Evolutionary conservation across 2,329 filamentous ascomycete species (phyloP), one percentile per base, ranked within the genome.

Genomic region (Triangularia verruculosa): DNA sequence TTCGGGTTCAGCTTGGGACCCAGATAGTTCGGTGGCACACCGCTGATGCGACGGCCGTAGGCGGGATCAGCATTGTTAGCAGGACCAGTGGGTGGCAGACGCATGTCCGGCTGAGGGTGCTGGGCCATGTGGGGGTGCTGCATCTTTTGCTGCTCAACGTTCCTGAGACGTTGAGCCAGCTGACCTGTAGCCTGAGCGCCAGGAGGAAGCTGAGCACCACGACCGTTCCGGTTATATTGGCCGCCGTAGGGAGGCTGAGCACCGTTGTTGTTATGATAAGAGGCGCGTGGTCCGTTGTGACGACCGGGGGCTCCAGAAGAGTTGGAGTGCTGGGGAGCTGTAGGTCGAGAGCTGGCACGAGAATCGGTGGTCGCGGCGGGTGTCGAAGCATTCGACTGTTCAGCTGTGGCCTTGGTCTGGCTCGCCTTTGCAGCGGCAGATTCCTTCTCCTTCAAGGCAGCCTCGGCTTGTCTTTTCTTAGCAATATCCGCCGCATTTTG

Each of bases 11-110:
- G 73, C 54, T 79, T 80, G 3, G 57, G 57, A 28, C 79, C 78
- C 70, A 85, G 78, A 59, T 84, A 84, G 52, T 77, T 77, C 12
- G 80, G 66, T 13, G 75, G 78, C n/a, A 82, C 74, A 57, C 78
- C 80, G 65, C 81, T 83, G 54, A 83, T 77, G 54, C 86, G 79
- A 70, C 84, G 79, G 72, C 81, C 77, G 78, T 85, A 82, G 67
- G 81, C 72, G 15, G 80, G 70, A 71, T 89, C 80, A 66, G 79
- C 73, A 66, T 78, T 70, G 76, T 85, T 85, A 7, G 89, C 83
- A 52, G 93, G 91, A 0, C 90, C 91, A 22, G 89, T 90, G 1
- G 91, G 90, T 15, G 91, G 90, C 25, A 85, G 81, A 57, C 91
- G 90, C 73, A 75, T 68, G 9, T 77, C 75, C 55, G 76, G 73